Base-by-base conservation (phyloP, 1,139 yeast genomes). In the Saccharomycopsis hybrid region DNA sequence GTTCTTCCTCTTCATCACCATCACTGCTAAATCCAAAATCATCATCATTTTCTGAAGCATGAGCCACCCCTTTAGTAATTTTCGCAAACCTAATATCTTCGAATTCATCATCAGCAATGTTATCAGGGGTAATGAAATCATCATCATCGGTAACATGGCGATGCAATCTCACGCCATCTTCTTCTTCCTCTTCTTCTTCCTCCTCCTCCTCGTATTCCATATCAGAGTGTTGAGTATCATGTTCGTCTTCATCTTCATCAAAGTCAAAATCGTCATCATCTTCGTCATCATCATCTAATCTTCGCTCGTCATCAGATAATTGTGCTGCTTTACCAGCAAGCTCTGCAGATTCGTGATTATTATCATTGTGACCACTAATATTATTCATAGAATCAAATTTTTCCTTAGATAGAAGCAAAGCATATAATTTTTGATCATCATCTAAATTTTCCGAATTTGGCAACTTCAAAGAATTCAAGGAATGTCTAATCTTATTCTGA, bases 381-480 rank as follows among this genome's bases (percentile, higher is more conserved):
- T 49, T 44, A 32, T 50, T 50, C 46, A 44, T 43, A 5, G 49
- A 46, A 13, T 42, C 52, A 41, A 51, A 51, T 4, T 40, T 45
- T 28, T 47, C 54, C 18, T 47, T 41, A n/a, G 48, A 35, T 11
- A 52, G 25, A 13, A 52, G 44, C 39, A 52, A 40, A n/a, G 50
- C 54, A 46, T 54, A 54, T 3, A 48, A 28, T 25, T 51, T 52
- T 35, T 54, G 54, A 28, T 51, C 35, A 25, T 55, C 55, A 13
- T 48, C 48, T 38, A 54, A 33, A 33, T 30, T 41, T 7, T 53
- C 53, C 3, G 43, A 52, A 41, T 54, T 54, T 18, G 52, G 49
- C 35, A 50, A 42, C 29, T 41, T 48, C 44, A 52, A 45, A 2
- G 53, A 46, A 27, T 53, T 55, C 32, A 52, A 33, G 2, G 55